phyloP scores from a whole-genome alignment of 768 basidiomycete species.

The Leccinum uliginosum region DNA sequence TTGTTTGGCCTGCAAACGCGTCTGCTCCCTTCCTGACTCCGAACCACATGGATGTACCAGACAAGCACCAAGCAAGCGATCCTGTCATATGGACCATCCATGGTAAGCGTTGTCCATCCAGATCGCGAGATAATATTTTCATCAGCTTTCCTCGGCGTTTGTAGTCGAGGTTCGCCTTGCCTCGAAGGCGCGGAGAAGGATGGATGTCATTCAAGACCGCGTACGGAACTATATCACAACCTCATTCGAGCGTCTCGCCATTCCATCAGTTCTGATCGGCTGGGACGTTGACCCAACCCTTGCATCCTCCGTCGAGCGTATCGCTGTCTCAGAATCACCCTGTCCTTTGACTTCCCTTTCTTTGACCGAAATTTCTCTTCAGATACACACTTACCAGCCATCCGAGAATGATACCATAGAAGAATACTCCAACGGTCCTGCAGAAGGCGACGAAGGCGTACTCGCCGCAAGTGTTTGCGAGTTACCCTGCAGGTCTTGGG shows the following conservation, averaged over 20 bases:
- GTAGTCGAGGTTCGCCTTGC: conserved; percentile 83
- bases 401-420: conserved; percentile 62
- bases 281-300: conserved; percentile 79
- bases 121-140: not conserved
- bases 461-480: conserved; percentile 90
- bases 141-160: not conserved
- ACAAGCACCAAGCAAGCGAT: conserved; percentile 3
- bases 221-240: conserved; percentile 52
- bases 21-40: conserved; percentile 4
- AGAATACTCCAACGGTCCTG: conserved; percentile 63
- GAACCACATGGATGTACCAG: conserved; percentile 13
- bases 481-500: conserved; percentile 77
- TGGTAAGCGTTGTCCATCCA: conserved; percentile 35
- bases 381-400: conserved; percentile 88
- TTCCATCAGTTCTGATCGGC: conserved; percentile 69
- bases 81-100: conserved; percentile 59
- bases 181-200: conserved; percentile 61
- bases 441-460: conserved; percentile 59
- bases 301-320: conserved; percentile 67
- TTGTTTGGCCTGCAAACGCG: conserved; percentile 37
- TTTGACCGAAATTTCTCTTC: conserved; percentile 56
- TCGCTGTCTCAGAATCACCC: conserved; percentile 67
- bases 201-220: conserved; percentile 67
- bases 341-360: conserved; percentile 53
- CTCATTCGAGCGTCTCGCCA: conserved; percentile 61